Base-by-base conservation (phyloP, 2,329 filamentous ascomycete species). In the Calonectria ilicicola region DNA sequence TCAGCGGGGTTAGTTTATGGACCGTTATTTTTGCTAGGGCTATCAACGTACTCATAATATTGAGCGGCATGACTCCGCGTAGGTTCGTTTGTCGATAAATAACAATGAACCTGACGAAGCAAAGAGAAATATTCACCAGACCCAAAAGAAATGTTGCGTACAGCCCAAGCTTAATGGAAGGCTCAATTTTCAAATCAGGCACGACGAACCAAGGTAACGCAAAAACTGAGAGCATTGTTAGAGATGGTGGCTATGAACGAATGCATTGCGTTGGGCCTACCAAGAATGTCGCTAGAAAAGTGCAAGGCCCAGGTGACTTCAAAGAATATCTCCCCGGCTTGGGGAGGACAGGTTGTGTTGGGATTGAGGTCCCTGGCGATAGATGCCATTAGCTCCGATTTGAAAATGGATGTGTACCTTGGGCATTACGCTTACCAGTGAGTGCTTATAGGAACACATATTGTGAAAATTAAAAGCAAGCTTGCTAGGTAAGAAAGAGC, bases 81-180 rank as follows among this genome's bases (percentile, higher is more conserved):
- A 60, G 40, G 27, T 60, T 60, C 2, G 53, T 17, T 17, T 40
- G 53, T n/a, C 26, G 38, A 26, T 60, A 60, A 19, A 60, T 60
- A 19, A 60, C 53, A 12, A 60, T 60, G 10, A 60, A 60, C 19
- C 53, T 60, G n/a, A 60, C 53, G 40, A 60, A 32, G 7, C 53
- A 60, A 23, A 60, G 32, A 5, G 53, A 60, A 40, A 60, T 40
- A 26, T 60, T 60, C n/a, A 60, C 53, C 6, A 60, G 53, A 12
- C 53, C 53, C 2, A 60, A 15, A 15, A 60, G 53, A 19, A 60
- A 60, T 8, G 53, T 38, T 1, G n/a, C 35, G 5, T 60, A 60
- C 10, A 60, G 21, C n/a, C 53, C 53, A 15, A 40, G 2, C 23
- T 60, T 60, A 32, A 60, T 21, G 5, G 32, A 40, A 10, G 21